These are phyloP conservation scores for Remersonia thermophila DNA, from an alignment of 2,329 filamentous ascomycete species.

Conservation along the genomic window DNA sequence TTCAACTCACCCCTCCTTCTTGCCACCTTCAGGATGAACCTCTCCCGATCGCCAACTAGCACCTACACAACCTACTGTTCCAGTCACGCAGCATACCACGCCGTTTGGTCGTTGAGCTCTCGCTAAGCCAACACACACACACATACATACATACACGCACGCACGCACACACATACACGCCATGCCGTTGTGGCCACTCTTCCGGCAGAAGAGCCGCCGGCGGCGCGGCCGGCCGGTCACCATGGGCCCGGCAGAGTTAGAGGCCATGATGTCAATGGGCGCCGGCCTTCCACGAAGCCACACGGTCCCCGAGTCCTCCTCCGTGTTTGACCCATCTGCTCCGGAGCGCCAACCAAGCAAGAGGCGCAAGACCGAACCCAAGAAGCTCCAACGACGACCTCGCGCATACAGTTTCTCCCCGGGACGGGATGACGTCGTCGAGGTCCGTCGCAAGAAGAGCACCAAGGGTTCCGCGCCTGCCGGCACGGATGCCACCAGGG, in stretches of 20 bases:
- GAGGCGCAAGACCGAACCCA: conserved; percentile 33
- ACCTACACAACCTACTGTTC: conserved; percentile 3
- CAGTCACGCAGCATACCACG: conserved; percentile 2
- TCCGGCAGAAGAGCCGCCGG: conserved; percentile 61
- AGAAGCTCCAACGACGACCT: conserved; percentile 35
- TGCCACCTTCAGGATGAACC: conserved; percentile 15
- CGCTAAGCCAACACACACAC: background rate
- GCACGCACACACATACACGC: no score
- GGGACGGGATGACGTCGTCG: conserved; percentile 42
- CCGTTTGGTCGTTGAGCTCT: background rate
- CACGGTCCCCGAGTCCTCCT: conserved; percentile 20
- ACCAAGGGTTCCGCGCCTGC: conserved; percentile 7
- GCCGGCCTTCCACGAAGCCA: conserved; percentile 23
- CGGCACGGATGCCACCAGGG: no score
- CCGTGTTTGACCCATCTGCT: conserved; percentile 9
- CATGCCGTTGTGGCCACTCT: conserved; percentile 81
- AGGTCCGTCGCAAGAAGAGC: conserved; percentile 23
- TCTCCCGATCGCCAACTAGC: conserved; percentile 5
- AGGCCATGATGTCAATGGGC: conserved; percentile 9
- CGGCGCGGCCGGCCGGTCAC: conserved; percentile 42
- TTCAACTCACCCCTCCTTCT: conserved; percentile 1
- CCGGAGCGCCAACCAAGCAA: conserved; percentile 21
- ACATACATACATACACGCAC: no score
- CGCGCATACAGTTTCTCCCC: conserved; percentile 52
- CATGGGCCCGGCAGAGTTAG: conserved; percentile 36